Conservation (phyloP, 768 basidiomycete species). For the Calvatia gigantea region DNA sequence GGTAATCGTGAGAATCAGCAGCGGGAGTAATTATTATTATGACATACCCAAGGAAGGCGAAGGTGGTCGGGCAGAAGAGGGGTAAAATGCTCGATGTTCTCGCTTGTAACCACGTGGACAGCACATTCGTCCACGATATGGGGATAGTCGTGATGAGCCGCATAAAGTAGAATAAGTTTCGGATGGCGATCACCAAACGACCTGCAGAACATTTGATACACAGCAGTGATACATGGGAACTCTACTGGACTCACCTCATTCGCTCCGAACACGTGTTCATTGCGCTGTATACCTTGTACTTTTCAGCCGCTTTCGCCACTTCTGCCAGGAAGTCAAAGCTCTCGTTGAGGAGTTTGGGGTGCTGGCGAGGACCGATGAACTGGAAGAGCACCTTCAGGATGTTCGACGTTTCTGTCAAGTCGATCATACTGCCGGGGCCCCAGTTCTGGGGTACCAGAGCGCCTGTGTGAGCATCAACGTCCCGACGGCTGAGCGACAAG, state of each 20-base stretch:
- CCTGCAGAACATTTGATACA: neutral
- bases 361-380: conserved; percentile 14
- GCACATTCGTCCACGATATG: conserved; percentile 8
- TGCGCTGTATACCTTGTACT: conserved; percentile 12
- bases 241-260: neutral
- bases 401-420: conserved; percentile 11
- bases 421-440: conserved; percentile 7
- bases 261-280: conserved; percentile 14
- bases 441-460: conserved; percentile 15
- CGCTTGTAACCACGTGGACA: conserved; percentile 2
- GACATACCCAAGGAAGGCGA: conserved; percentile 6
- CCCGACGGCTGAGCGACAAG: conserved; percentile 12
- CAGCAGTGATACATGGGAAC: neutral
- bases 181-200: conserved; percentile 7
- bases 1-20: neutral
- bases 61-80: conserved; percentile 1
- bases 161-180: conserved; percentile 5
- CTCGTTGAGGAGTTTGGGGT: conserved; percentile 8
- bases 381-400: conserved; percentile 17
- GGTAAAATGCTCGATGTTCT: neutral
- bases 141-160: conserved; percentile 4
- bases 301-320: conserved; percentile 16
- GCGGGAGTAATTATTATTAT: neutral
- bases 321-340: conserved; percentile 8
- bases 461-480: conserved; percentile 15